Evolutionary conservation across 1,284 basidiomycete species (phyloP).

Genomic region (Inonotus hispidus): DNA sequence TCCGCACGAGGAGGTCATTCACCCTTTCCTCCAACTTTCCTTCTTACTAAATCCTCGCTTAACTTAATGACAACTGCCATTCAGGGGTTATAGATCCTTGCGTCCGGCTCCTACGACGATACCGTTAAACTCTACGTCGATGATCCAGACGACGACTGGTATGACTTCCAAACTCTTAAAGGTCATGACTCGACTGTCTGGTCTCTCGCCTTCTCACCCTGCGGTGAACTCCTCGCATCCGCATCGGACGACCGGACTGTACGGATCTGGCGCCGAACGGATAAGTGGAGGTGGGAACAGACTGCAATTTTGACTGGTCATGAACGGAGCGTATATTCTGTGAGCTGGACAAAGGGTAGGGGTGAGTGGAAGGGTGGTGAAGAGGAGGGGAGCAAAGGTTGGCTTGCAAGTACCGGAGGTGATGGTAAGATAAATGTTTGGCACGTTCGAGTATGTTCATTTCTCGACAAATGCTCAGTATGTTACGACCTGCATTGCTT

Average conservation of each 20-base stretch:
- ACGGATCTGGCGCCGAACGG: slow-evolving; percentile 58
- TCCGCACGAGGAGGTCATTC: slow-evolving; percentile 81
- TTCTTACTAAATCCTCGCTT: slow-evolving; percentile 1
- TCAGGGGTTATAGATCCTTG: slow-evolving; percentile 65
- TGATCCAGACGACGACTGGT: slow-evolving; percentile 96
- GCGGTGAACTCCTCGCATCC: slow-evolving; percentile 80
- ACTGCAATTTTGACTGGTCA: slow-evolving; percentile 53
- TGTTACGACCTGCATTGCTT: not conserved
- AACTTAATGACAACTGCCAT: slow-evolving; percentile 17
- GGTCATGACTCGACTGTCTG: slow-evolving; percentile 91
- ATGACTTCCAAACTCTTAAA: slow-evolving; percentile 74
- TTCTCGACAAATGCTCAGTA: not conserved
- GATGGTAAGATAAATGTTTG: slow-evolving; percentile 76
- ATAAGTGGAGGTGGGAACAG: slow-evolving; percentile 54
- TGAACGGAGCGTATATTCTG: slow-evolving; percentile 71
- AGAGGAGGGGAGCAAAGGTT: slow-evolving; percentile 44
- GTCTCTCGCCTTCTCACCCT: slow-evolving; percentile 80
- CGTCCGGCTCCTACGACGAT: slow-evolving; percentile 96
- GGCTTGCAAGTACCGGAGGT: slow-evolving; percentile 69
- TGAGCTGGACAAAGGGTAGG: slow-evolving; percentile 62
- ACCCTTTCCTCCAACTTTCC: slow-evolving; percentile 9
- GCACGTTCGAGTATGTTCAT: slow-evolving; percentile 53
- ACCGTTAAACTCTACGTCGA: slow-evolving; percentile 93
- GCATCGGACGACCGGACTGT: slow-evolving; percentile 76
- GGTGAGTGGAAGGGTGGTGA: slow-evolving; percentile 26